Evolutionary conservation across 108 stramenopile species (phyloP).

Genomic region (Nannochloropsis salina): DNA sequence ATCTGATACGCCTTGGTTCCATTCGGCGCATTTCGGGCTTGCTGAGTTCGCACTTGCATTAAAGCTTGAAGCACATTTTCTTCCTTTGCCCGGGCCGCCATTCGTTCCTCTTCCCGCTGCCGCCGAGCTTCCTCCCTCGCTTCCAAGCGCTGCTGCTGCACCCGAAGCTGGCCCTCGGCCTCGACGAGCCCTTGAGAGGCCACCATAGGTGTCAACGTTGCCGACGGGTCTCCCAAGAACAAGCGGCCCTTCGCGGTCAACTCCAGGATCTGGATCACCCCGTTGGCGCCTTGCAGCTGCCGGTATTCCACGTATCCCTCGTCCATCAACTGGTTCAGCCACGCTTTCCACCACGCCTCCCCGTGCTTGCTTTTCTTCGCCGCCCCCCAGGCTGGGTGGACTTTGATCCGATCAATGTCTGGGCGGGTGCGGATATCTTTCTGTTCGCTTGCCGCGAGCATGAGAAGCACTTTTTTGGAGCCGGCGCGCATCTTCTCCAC

Average conservation of each 20-base stretch:
- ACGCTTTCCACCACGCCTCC: neutral
- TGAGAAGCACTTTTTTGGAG: neutral
- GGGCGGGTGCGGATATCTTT: neutral
- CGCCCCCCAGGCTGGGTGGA: neutral
- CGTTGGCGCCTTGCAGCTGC: neutral
- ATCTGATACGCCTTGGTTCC: neutral
- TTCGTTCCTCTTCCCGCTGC: neutral
- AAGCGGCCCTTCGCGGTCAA: neutral
- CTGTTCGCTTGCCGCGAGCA: slow-evolving; percentile 13
- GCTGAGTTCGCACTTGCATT: neutral
- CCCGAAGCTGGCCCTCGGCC: neutral
- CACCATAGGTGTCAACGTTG: neutral
- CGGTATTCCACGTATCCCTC: neutral
- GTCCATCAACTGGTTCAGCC: neutral
- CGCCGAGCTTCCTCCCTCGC: neutral
- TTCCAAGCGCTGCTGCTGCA: neutral
- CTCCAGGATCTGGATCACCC: neutral
- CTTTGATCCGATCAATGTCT: neutral
- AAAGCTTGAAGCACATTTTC: neutral
- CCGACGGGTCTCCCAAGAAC: neutral
- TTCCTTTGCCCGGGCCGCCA: neutral
- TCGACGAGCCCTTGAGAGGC: neutral
- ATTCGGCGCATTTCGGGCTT: neutral
- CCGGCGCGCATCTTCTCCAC: neutral
- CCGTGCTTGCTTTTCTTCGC: neutral